Percentiles rank a stretch among this genome's conserved stretches.
Conservation (phyloP, 176 grass and related monocot genomes). For the Raddia guianensis region DNA sequence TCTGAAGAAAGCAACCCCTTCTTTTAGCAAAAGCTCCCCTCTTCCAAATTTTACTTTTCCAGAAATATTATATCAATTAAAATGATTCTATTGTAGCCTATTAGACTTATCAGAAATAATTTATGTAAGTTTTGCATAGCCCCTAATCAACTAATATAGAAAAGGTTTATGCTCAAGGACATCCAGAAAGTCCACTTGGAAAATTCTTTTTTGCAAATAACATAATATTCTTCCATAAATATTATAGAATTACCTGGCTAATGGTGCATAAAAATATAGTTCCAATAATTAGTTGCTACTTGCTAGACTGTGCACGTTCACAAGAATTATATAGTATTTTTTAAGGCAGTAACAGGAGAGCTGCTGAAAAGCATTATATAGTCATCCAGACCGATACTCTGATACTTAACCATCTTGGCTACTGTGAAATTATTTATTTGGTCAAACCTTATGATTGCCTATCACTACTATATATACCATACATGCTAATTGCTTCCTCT, state of each 20-base stretch:
- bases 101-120: constrained; percentile 6
- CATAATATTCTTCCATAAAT: background rate
- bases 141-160: background rate
- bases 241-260: background rate
- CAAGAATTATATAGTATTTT: background rate
- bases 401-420: constrained; percentile 13
- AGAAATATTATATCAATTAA: constrained; percentile 1
- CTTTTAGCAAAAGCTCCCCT: background rate
- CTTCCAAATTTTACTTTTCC: background rate
- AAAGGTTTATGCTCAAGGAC: background rate
- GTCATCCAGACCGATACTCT: background rate
- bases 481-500: constrained; percentile 16
- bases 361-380: background rate
- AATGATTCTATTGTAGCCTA: background rate
- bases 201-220: background rate
- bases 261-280: constrained; percentile 7
- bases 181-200: constrained; percentile 2
- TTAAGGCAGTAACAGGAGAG: no score
- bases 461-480: constrained; percentile 42
- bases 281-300: background rate
- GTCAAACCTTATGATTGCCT: constrained; percentile 32
- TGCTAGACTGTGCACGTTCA: background rate
- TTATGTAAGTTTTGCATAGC: background rate
- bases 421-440: constrained; percentile 12
- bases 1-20: background rate